These are phyloP conservation scores for Trichoderma afroharzianum DNA, from an alignment of 2,329 filamentous ascomycete species.

Conservation along the genomic window DNA sequence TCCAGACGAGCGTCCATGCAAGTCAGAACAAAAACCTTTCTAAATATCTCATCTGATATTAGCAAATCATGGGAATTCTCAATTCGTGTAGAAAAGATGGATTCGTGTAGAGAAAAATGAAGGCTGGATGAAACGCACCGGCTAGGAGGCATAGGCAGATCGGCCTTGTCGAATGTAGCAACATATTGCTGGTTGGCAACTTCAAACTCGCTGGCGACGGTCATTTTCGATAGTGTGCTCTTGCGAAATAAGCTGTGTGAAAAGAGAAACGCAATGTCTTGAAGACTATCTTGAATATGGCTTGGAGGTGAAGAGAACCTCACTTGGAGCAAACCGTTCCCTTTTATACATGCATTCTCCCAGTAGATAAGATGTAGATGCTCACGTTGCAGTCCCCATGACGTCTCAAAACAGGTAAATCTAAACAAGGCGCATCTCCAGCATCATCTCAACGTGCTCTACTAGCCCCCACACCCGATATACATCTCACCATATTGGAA, in stretches of 20 bases:
- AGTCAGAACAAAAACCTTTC: conserved; percentile 50
- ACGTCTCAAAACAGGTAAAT: not conserved
- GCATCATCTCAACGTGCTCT: not conserved
- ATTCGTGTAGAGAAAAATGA: not conserved
- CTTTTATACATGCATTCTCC: not conserved
- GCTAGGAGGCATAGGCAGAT: conserved; percentile 61
- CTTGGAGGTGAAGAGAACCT: not conserved
- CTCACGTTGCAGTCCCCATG: not conserved
- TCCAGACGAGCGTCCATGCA: conserved; percentile 81
- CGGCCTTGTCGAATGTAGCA: conserved; percentile 63
- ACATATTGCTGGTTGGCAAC: conserved; percentile 50
- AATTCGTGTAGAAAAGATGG: not conserved
- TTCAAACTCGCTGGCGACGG: conserved; percentile 27
- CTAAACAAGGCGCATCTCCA: not conserved
- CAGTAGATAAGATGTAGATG: not conserved
- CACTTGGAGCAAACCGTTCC: not conserved
- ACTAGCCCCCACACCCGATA: not conserved
- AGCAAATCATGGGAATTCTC: not conserved
- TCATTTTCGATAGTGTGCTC: conserved; percentile 5
- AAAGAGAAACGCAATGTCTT: not conserved
- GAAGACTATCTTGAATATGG: not conserved
- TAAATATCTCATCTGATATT: conserved; percentile 14
- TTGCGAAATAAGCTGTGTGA: too few species aligned
- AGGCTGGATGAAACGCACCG: conserved; percentile 38
- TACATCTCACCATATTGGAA: not conserved